Conservation (phyloP, 192 early-diverging fungal species). For the Glomus cerebriforme region DNA sequence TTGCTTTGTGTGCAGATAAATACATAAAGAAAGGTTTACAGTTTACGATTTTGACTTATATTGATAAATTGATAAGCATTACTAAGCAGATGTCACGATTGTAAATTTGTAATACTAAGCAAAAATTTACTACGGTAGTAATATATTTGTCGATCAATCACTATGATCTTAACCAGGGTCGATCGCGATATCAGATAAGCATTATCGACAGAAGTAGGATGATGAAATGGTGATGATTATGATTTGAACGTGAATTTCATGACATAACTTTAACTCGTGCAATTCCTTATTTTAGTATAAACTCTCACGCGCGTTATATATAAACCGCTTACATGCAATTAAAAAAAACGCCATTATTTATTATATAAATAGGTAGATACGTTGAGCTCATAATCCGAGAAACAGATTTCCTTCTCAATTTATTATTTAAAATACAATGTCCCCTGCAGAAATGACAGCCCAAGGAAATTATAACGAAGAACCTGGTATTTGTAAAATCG, state of each 20-base stretch:
- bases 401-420: not conserved
- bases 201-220: not conserved
- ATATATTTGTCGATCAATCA: too few species aligned
- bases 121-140: too few species aligned
- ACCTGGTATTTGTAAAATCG: constrained; percentile 66
- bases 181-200: too few species aligned
- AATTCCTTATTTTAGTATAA: not conserved
- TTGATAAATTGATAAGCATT: too few species aligned
- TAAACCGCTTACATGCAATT: too few species aligned
- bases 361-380: not conserved
- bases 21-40: too few species aligned
- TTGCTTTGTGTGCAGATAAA: too few species aligned
- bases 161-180: too few species aligned
- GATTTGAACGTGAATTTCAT: not conserved
- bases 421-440: not conserved
- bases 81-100: too few species aligned
- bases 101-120: too few species aligned
- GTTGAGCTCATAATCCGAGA: not conserved
- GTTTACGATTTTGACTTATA: too few species aligned
- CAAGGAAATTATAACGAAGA: constrained; percentile 44
- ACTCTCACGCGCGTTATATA: too few species aligned
- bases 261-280: not conserved
- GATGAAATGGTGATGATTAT: not conserved
- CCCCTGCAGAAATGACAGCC: not conserved
- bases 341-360: not conserved